phyloP scores from a whole-genome alignment of 805 yeast species.

The Monosporozyma yasuniensis region DNA sequence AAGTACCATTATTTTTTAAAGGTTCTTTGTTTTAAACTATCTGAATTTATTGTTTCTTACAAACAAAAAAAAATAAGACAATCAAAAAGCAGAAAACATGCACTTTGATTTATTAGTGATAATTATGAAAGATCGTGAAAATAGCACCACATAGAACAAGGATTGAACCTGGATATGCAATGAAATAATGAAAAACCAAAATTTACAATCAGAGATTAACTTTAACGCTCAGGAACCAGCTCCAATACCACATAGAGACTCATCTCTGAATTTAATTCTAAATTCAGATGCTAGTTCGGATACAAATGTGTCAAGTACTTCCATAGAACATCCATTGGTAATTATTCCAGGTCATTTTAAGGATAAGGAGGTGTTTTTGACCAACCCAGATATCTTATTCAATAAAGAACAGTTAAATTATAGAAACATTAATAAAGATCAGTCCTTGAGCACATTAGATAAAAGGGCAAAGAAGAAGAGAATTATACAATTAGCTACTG shows the following conservation, averaged over 20 bases:
- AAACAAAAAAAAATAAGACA: not conserved
- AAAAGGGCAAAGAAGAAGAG: slow-evolving; percentile 3
- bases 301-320: not conserved
- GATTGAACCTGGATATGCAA: not conserved
- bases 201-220: not conserved
- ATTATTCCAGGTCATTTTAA: slow-evolving; percentile 6
- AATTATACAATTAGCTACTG: slow-evolving; percentile 9
- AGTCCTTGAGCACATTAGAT: not conserved
- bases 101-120: not conserved
- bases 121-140: not conserved
- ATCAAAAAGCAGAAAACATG: not conserved
- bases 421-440: slow-evolving; percentile 2
- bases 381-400: slow-evolving; percentile 5
- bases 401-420: slow-evolving; percentile 4
- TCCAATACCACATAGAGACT: not conserved
- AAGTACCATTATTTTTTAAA: too few species aligned
- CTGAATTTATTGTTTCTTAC: not conserved
- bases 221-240: not conserved
- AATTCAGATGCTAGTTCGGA: not conserved
- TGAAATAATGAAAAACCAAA: not conserved
- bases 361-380: slow-evolving; percentile 3
- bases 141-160: not conserved
- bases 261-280: not conserved
- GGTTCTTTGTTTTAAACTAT: not conserved
- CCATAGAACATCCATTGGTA: not conserved